Evolutionary conservation across 169 alveolate genomes (phyloP), one percentile per base, ranked within the genome.

Genomic region (Cryptosporidium ryanae): DNA sequence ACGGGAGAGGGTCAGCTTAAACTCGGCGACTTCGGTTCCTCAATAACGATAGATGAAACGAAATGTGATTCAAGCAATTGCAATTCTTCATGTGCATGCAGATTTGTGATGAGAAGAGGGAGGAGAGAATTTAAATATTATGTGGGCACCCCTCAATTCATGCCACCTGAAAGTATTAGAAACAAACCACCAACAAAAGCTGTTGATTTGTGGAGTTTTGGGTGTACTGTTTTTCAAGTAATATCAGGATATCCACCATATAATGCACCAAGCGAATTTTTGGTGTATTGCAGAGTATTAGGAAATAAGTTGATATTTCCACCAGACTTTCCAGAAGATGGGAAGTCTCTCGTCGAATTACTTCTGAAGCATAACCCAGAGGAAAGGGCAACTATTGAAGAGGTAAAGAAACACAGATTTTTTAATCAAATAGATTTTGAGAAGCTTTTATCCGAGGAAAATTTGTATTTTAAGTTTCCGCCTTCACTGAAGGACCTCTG

Each of bases 121-220:
- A 93, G 92, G 67, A 90, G 93, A 38, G 84, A 84, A 34, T 95
- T 93, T 83, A 90, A 91, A 48, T 92, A 96, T 90, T 95, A 93
- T 84, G 97, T 96, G 27, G 98, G 98, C 31, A 95, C 98, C 0
- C 95, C 98, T 3, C 95, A 95, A 82, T 96, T 95, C 90, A 96
- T 96, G 97, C 94, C 98, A 10, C 98, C 98, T 0, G 98, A 96
- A 90, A 93, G 97, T n/a, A 91, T 96, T 38, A 90, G 93, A 43
- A 96, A 96, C 81, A 81, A 91, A 55, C 94, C 93, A 61, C 90
- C 94, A 71, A 97, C 96, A 38, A 87, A 90, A 52, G 93, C 92
- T 59, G 89, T 96, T 52, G 98, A 96, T 91, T 65, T 94, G 32
- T 96, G 98, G 98, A 91, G 96, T 63, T 92, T 95, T 44, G 98